A percentile compares a stretch with the other conserved stretches of the same genome.
Evolutionary conservation across 768 basidiomycete genomes (phyloP).

Genomic region (Roridomyces roridus): DNA sequence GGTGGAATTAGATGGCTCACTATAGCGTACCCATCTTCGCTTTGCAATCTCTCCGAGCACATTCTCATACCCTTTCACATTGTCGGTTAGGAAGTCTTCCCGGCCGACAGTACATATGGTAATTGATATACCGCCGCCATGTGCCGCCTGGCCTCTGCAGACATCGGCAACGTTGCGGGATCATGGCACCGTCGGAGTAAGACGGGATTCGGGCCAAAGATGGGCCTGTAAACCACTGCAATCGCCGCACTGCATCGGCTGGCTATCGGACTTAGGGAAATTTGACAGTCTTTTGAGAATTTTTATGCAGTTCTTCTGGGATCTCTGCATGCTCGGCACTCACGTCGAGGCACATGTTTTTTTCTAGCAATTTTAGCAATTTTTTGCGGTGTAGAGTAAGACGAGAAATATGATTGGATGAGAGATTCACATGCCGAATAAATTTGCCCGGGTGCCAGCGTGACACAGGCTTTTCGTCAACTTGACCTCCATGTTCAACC

Average conservation of each 20-base stretch:
- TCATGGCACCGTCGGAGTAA: neutral
- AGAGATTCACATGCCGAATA: constrained; percentile 14
- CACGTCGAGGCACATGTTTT: neutral
- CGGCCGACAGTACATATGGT: neutral
- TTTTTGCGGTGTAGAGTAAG: neutral
- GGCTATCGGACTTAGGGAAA: neutral
- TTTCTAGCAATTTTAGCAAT: neutral
- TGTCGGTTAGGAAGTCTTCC: too few species aligned
- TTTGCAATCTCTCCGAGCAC: too few species aligned
- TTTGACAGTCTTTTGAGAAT: neutral
- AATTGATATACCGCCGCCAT: neutral
- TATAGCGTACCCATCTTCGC: too few species aligned
- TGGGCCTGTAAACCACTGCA: constrained; percentile 11
- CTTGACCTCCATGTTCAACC: constrained; percentile 60
- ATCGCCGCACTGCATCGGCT: neutral
- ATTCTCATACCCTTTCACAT: too few species aligned
- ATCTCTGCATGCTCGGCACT: neutral
- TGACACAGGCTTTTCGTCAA: constrained; percentile 7
- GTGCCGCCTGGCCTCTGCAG: constrained; percentile 11
- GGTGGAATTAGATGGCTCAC: too few species aligned
- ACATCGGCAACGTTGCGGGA: constrained; percentile 1
- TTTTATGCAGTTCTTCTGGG: neutral
- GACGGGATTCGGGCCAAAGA: neutral
- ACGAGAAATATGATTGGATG: constrained; percentile 11
- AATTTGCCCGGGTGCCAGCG: constrained; percentile 16